Evolutionary conservation across 257 asterid genomes (phyloP), one percentile per base, ranked within the genome.

Genomic region (Solanum sparsipilum): DNA sequence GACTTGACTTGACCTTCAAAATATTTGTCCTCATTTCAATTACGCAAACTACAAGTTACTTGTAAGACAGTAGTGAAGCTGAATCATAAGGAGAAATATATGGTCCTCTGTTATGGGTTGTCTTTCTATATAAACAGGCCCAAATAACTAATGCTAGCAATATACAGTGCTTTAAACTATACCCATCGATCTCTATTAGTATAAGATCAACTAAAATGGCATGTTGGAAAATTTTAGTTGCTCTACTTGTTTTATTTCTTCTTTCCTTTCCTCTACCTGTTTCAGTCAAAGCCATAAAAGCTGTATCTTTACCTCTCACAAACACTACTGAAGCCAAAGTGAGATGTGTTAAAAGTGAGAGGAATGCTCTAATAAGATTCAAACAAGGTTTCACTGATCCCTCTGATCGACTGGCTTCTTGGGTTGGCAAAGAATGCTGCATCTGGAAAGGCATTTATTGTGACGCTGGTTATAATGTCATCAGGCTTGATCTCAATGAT

Each of bases 381-480:
- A 75, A 87, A 13, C 36, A 23, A 11, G 25, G 75, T 38, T 56
- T 75, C 84, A 58, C 7, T 16, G 86, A 87, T 58, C 38, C 60
- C 20, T 58, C 88, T 6, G 41, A 52, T 9, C 48, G 48, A 35
- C 73, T 76, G 38, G 67, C 79, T 34, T 87, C 79, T 52, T 87
- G 88, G 86, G 79, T 56, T 35, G 88, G 88, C 32, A 36, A 35
- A 48, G 89, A 87, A 15, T 76, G 88, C 46, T 87, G 88, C 11
- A 87, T 5, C 20, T 75, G 88, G 88, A 58, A 58, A 32, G 89
- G 86, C 2, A 32, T 87, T 20, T 20, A 1, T 39, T 87, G 86
- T 71, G 67, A 73, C 86, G 13, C 87, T 13, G 36, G 75, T 15
- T 15, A 48, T 20, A 27, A 48, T 23, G 68, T 88, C 15, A 7